Evolutionary conservation across 495 filamentous ascomycete species (phyloP).

Genomic region (Tuber borchii): DNA sequence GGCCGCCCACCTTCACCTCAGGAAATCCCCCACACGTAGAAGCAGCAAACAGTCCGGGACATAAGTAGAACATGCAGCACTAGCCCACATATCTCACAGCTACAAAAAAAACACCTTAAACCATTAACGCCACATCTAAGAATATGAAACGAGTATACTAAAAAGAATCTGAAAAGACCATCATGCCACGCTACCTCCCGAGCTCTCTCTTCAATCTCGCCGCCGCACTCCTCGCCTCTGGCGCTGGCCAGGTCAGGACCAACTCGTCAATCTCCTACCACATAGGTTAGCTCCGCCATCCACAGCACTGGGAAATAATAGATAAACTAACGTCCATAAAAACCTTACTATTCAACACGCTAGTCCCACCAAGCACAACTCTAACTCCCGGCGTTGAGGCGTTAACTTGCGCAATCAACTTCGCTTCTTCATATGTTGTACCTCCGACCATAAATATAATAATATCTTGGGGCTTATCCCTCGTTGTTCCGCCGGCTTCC

Average conservation of each 20-base stretch:
- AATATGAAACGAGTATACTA: background rate
- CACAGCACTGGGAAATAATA: background rate
- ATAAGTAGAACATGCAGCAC: background rate
- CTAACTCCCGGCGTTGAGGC: constrained; percentile 80
- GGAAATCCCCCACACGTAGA: background rate
- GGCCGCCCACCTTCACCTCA: background rate
- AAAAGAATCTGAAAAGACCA: background rate
- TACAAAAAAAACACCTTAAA: background rate
- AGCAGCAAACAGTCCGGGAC: background rate
- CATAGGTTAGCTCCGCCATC: constrained; percentile 1
- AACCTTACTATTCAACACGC: constrained; percentile 72
- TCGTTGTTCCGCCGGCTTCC: constrained; percentile 72
- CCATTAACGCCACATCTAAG: background rate
- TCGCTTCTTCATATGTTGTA: constrained; percentile 91
- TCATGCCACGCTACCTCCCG: constrained; percentile 6
- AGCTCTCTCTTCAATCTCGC: constrained; percentile 52
- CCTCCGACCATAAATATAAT: constrained; percentile 91
- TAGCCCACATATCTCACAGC: background rate
- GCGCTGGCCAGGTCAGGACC: constrained; percentile 72
- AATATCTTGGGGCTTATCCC: constrained; percentile 94
- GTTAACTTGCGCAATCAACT: constrained; percentile 86
- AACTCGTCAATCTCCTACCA: constrained; percentile 65
- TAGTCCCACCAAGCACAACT: constrained; percentile 80
- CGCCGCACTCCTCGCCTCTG: constrained; percentile 59
- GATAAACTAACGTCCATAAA: constrained; percentile 59